Evolutionary conservation across 495 filamentous ascomycete genomes (phyloP).

Genomic region (Sordaria brevicollis): DNA sequence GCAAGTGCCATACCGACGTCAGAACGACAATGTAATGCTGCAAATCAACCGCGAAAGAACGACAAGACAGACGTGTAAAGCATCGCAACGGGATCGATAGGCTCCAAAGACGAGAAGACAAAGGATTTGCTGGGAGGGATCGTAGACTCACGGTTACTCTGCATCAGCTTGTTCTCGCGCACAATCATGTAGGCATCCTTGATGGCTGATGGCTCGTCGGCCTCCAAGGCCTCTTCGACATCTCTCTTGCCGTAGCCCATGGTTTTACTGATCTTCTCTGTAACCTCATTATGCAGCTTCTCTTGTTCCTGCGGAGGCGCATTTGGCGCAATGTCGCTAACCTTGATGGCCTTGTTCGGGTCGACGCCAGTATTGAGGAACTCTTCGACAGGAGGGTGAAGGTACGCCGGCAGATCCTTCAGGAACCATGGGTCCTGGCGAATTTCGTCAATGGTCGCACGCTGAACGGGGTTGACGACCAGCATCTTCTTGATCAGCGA

Average conservation of each 20-base stretch:
- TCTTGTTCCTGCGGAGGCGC: slow-evolving; percentile 70
- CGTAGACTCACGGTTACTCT: slow-evolving; percentile 66
- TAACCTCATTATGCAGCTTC: slow-evolving; percentile 82
- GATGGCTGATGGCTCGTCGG: slow-evolving; percentile 90
- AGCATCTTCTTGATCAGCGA: slow-evolving; percentile 86
- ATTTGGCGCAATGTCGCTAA: slow-evolving; percentile 62
- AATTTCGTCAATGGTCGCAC: slow-evolving; percentile 88
- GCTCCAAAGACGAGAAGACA: background rate
- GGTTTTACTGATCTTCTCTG: slow-evolving; percentile 88
- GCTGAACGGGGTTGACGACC: slow-evolving; percentile 85
- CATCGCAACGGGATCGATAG: background rate
- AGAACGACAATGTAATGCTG: background rate
- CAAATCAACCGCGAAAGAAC: background rate
- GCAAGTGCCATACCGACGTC: background rate
- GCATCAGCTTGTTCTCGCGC: slow-evolving; percentile 96
- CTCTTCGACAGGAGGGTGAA: slow-evolving; percentile 84
- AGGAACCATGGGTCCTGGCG: slow-evolving; percentile 92
- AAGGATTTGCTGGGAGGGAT: background rate
- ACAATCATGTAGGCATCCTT: slow-evolving; percentile 99
- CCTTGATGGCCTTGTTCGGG: slow-evolving; percentile 76
- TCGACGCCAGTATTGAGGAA: slow-evolving; percentile 90
- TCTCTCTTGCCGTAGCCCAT: slow-evolving; percentile 96
- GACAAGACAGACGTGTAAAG: background rate
- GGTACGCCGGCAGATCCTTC: slow-evolving; percentile 71
- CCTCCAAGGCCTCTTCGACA: slow-evolving; percentile 84